phyloP scores from a whole-genome alignment of 2,329 filamentous ascomycete genomes.

The Cryphonectria japonica region DNA sequence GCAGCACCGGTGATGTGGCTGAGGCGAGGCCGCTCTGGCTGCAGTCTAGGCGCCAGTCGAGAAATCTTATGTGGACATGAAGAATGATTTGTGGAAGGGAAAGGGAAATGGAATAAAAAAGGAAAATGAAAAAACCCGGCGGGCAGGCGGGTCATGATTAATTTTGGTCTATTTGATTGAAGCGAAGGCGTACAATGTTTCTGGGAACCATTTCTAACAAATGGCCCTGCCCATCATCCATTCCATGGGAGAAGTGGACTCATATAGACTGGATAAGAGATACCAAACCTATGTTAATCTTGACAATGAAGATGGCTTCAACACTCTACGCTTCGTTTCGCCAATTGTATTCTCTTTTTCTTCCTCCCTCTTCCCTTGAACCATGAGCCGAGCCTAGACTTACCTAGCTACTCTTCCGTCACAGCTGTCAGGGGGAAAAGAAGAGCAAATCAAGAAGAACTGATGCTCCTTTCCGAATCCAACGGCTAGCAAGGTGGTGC shows the following conservation, averaged over 20 bases:
- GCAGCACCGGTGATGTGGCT: slow-evolving; percentile 24
- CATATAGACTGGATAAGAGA: not conserved
- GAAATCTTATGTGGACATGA: slow-evolving; percentile 54
- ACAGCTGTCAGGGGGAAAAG: no score
- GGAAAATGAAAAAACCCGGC: not conserved
- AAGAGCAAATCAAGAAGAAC: not conserved
- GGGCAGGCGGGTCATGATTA: not conserved
- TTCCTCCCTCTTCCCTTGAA: no score
- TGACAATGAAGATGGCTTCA: not conserved
- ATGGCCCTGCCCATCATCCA: not conserved
- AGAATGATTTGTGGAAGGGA: not conserved
- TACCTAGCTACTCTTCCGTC: not conserved
- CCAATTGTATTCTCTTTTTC: not conserved
- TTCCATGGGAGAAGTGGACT: not conserved
- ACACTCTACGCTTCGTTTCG: not conserved
- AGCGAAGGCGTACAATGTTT: not conserved
- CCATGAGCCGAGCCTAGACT: no score
- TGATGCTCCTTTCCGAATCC: not conserved
- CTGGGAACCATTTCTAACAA: not conserved
- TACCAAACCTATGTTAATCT: not conserved
- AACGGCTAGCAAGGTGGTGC: not conserved
- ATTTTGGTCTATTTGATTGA: not conserved
- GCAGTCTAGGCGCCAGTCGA: slow-evolving; percentile 53
- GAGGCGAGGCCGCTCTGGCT: slow-evolving; percentile 53
- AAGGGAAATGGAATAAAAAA: not conserved